phyloP scores from a whole-genome alignment of 768 basidiomycete genomes.

The Macrolepiota fuliginosa region DNA sequence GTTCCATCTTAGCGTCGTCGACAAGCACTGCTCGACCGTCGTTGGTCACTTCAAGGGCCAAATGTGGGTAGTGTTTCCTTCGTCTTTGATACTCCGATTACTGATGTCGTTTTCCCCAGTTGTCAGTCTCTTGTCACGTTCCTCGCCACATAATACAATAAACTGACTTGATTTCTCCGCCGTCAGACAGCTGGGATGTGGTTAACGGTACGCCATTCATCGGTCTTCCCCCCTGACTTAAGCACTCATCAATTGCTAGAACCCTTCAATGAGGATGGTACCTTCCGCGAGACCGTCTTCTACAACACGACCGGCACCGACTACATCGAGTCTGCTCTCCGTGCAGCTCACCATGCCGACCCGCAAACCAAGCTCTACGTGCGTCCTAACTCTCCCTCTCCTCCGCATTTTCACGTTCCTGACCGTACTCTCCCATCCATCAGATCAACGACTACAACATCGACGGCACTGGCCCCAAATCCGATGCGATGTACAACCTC shows the following conservation, averaged over 20 bases:
- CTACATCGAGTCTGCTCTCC: constrained; percentile 48
- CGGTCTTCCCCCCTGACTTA: background rate
- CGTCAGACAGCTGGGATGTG: constrained; percentile 46
- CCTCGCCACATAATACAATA: background rate
- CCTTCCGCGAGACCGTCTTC: constrained; percentile 53
- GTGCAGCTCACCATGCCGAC: constrained; percentile 53
- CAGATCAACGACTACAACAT: constrained; percentile 41
- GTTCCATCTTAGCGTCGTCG: constrained; percentile 28
- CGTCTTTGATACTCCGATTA: background rate
- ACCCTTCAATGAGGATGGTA: constrained; percentile 61
- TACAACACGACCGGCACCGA: constrained; percentile 43
- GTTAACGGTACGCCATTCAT: constrained; percentile 36
- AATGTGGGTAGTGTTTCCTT: constrained; percentile 29
- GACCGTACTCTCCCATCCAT: background rate
- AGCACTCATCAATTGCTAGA: constrained; percentile 23
- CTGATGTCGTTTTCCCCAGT: background rate
- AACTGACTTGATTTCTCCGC: background rate
- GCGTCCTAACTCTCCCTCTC: constrained; percentile 11
- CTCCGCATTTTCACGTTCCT: background rate
- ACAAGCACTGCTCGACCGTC: constrained; percentile 44
- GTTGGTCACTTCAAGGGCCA: constrained; percentile 53
- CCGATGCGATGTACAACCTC: constrained; percentile 54
- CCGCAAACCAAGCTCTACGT: constrained; percentile 56
- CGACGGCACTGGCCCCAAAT: constrained; percentile 44
- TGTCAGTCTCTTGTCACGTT: constrained; percentile 14